Evolutionary conservation across 495 filamentous ascomycete genomes (phyloP).

Genomic region (Tuber magnatum): DNA sequence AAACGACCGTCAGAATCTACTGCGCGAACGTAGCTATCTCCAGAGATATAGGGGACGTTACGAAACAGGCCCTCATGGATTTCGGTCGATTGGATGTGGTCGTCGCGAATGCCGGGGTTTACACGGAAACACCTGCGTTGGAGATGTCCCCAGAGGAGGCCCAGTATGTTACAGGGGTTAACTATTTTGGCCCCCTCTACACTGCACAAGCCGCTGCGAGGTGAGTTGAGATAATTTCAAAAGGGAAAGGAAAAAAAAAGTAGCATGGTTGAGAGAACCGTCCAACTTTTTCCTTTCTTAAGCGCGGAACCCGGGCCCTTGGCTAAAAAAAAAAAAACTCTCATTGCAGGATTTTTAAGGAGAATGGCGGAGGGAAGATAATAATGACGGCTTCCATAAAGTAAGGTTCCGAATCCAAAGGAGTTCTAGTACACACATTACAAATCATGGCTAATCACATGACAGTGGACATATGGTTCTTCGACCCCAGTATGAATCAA

Average conservation of each 20-base stretch:
- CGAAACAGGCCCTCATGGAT: constrained; percentile 28
- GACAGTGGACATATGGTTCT: constrained; percentile 39
- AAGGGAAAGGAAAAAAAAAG: neutral
- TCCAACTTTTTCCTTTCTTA: neutral
- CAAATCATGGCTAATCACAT: constrained; percentile 19
- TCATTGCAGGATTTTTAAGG: constrained; percentile 32
- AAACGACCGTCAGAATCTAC: constrained; percentile 29
- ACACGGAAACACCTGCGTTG: constrained; percentile 34
- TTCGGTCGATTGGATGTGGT: constrained; percentile 39
- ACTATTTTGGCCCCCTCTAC: constrained; percentile 39
- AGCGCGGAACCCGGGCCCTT: neutral
- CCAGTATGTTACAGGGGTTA: constrained; percentile 34
- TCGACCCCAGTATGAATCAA: constrained; percentile 39
- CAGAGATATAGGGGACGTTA: constrained; percentile 36
- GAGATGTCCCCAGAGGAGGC: constrained; percentile 38
- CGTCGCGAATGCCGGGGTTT: constrained; percentile 39
- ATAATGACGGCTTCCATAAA: constrained; percentile 41
- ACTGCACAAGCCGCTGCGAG: constrained; percentile 38
- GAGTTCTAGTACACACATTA: neutral
- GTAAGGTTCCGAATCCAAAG: constrained; percentile 14
- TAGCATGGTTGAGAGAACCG: neutral
- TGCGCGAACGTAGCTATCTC: constrained; percentile 31
- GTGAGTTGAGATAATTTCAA: constrained; percentile 12
- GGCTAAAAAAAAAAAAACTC: neutral
- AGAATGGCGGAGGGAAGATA: constrained; percentile 37